Evolutionary conservation across 768 basidiomycete species (phyloP).

Genomic region (Russula brevipes): DNA sequence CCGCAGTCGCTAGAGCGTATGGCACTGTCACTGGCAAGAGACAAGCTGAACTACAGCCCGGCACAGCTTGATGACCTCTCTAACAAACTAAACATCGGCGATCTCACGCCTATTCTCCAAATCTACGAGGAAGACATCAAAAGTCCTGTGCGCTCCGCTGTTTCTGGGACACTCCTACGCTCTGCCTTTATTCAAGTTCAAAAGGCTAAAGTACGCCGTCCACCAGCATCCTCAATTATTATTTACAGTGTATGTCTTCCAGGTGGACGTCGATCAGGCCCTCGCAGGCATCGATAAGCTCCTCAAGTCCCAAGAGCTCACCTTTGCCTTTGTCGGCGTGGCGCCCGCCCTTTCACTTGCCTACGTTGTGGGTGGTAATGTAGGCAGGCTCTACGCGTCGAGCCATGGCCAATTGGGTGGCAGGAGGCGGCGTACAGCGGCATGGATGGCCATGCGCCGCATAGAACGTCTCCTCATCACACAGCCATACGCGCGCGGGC

Average conservation of each 20-base stretch:
- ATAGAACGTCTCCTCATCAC: constrained; percentile 64
- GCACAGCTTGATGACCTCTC: constrained; percentile 64
- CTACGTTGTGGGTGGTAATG: constrained; percentile 56
- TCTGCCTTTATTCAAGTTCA: constrained; percentile 90
- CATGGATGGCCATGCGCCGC: constrained; percentile 72
- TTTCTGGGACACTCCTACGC: constrained; percentile 76
- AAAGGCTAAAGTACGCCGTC: constrained; percentile 77
- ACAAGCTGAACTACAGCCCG: constrained; percentile 63
- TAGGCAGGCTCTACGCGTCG: constrained; percentile 46
- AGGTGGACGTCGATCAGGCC: constrained; percentile 92
- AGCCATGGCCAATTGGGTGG: constrained; percentile 57
- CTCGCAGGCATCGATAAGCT: constrained; percentile 89
- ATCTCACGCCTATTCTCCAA: constrained; percentile 79
- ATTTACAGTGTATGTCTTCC: not conserved
- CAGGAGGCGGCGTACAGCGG: constrained; percentile 43
- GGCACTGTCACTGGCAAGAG: constrained; percentile 78
- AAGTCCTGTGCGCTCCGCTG: constrained; percentile 73
- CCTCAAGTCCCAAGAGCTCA: constrained; percentile 89
- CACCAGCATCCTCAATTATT: not conserved
- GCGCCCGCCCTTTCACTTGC: constrained; percentile 83
- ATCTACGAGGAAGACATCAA: constrained; percentile 92
- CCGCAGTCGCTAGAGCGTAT: constrained; percentile 85
- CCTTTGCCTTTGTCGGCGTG: constrained; percentile 95
- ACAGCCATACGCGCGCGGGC: constrained; percentile 35
- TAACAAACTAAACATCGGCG: constrained; percentile 64